Percentiles rank a stretch among this genome's conserved stretches.
phyloP scores from a whole-genome alignment of 2,329 filamentous ascomycete genomes.

The Colletotrichum sp. region DNA sequence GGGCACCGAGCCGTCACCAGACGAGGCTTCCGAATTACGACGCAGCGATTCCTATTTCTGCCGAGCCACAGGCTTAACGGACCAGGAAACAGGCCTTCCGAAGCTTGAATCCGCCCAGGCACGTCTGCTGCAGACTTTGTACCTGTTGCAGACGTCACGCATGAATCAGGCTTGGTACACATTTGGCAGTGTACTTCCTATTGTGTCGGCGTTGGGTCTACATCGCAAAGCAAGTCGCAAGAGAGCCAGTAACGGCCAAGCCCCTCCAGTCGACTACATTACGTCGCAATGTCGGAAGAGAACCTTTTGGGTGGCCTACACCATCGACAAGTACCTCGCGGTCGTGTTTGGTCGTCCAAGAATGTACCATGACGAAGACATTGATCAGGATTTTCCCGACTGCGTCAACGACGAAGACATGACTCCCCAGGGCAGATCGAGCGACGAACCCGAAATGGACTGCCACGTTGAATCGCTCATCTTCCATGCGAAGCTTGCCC shows the following conservation, averaged over 20 bases:
- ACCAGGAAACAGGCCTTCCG: conserved; percentile 56
- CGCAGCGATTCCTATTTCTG: conserved; percentile 30
- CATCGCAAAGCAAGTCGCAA: conserved; percentile 16
- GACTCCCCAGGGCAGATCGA: conserved; percentile 37
- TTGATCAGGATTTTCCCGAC: conserved; percentile 65
- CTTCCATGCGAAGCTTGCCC: conserved; percentile 47
- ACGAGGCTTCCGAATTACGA: conserved; percentile 7
- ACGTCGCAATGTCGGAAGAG: conserved; percentile 58
- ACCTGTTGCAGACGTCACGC: conserved; percentile 61
- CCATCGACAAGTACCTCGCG: conserved; percentile 66
- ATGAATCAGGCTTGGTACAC: conserved; percentile 68
- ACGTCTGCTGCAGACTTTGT: conserved; percentile 61
- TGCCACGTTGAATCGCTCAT: conserved; percentile 54
- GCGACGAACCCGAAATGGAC: conserved; percentile 37
- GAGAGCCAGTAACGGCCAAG: not conserved
- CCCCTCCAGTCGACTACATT: conserved; percentile 41
- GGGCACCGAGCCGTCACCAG: not conserved
- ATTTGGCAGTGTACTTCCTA: conserved; percentile 61
- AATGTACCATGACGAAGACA: conserved; percentile 67
- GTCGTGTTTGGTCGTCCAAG: conserved; percentile 67
- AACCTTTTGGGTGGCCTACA: conserved; percentile 67
- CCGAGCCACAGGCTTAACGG: conserved; percentile 30
- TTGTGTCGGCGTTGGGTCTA: conserved; percentile 49
- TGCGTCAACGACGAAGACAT: conserved; percentile 63
- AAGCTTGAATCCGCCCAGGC: conserved; percentile 63